Conservation (phyloP, 2,329 filamentous ascomycete species). For the Fusarium floridanum region DNA sequence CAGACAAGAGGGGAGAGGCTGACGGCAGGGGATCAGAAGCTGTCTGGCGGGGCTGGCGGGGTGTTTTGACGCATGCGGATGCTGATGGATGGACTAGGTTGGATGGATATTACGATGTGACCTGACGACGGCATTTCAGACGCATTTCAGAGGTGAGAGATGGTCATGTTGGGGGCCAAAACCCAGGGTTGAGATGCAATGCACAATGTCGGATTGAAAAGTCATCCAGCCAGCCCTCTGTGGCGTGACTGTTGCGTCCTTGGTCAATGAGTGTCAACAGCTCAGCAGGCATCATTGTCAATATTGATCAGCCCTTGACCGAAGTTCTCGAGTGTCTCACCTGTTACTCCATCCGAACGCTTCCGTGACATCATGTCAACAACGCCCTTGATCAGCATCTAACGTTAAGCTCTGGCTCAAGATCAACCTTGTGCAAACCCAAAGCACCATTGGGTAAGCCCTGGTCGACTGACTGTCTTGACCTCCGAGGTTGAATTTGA, state of each 20-base stretch:
- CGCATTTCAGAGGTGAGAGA: not conserved
- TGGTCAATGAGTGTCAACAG: not conserved
- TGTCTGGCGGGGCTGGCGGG: slow-evolving; percentile 24
- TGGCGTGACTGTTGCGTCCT: not conserved
- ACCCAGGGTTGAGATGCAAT: not conserved
- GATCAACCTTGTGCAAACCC: not conserved
- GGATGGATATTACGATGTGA: slow-evolving; percentile 6
- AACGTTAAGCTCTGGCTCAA: not conserved
- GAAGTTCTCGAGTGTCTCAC: slow-evolving; percentile 1
- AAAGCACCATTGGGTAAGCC: not conserved
- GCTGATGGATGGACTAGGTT: slow-evolving; percentile 7
- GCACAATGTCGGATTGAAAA: not conserved
- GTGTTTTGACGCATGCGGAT: slow-evolving; percentile 10
- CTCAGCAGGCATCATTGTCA: not conserved
- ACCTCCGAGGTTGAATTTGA: not conserved
- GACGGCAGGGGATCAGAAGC: slow-evolving; percentile 24
- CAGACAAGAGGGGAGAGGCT: slow-evolving; percentile 23
- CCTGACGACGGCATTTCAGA: slow-evolving; percentile 4
- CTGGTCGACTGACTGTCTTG: not conserved
- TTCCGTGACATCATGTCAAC: not conserved
- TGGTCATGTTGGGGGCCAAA: slow-evolving; percentile 10
- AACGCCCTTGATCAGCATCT: slow-evolving; percentile 1
- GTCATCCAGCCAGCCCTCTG: not conserved
- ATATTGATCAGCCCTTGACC: not conserved
- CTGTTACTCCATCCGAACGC: not conserved